Conservation (phyloP, 1,139 yeast species). For the Chernovozyma aurita region DNA sequence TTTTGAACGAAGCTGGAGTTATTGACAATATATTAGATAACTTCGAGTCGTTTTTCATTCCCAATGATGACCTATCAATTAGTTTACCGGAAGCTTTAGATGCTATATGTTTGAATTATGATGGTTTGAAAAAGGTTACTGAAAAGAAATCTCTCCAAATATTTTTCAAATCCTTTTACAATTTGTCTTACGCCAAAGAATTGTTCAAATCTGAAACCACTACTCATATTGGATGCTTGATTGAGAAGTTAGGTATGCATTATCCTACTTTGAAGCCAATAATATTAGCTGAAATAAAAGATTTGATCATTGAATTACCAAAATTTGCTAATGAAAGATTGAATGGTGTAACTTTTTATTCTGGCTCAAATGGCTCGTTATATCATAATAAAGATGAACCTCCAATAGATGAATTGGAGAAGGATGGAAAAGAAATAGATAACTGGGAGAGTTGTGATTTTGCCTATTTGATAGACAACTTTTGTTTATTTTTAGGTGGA, state of each 20-base stretch:
- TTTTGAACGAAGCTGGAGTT: conserved; percentile 74
- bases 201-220: conserved; percentile 41
- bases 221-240: conserved; percentile 56
- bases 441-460: conserved; percentile 51
- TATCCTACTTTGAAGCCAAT: conserved; percentile 66
- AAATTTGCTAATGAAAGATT: conserved; percentile 28
- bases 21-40: conserved; percentile 60
- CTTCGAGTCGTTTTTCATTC: conserved; percentile 48
- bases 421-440: conserved; percentile 24
- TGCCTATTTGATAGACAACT: conserved; percentile 44
- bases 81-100: conserved; percentile 76
- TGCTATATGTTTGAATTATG: conserved; percentile 75
- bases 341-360: conserved; percentile 35
- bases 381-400: background rate
- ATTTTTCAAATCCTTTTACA: conserved; percentile 50
- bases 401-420: background rate
- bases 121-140: conserved; percentile 60
- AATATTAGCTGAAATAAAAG: conserved; percentile 48
- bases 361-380: background rate
- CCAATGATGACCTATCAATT: conserved; percentile 54
- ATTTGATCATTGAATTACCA: conserved; percentile 47
- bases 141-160: conserved; percentile 41
- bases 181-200: conserved; percentile 45
- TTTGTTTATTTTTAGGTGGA: conserved; percentile 43
- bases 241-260: conserved; percentile 84